phyloP scores from a whole-genome alignment of 2,329 filamentous ascomycete genomes.

The Beauveria sp. region DNA sequence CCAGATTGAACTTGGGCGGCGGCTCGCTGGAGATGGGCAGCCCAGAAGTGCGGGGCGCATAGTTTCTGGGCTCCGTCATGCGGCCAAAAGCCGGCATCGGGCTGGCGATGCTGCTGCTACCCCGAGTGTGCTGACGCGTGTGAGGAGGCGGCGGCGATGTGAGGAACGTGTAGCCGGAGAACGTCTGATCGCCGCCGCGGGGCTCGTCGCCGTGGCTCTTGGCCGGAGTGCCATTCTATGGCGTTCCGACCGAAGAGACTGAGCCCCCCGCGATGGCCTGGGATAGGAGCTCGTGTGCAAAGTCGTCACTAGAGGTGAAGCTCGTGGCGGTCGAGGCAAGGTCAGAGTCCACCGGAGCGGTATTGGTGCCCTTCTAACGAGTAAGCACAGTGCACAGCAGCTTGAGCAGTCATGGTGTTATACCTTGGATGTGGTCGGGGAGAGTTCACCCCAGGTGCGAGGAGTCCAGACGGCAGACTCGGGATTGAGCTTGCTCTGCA shows the following conservation, averaged over 20 bases:
- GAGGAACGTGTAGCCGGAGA: background rate
- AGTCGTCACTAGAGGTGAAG: background rate
- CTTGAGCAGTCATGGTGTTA: background rate
- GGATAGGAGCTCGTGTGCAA: background rate
- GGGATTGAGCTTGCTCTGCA: slow-evolving; percentile 4
- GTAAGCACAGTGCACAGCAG: background rate
- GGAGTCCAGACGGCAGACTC: slow-evolving; percentile 9
- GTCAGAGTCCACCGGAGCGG: background rate
- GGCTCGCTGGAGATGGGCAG: slow-evolving; percentile 20
- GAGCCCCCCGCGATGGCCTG: slow-evolving; percentile 9
- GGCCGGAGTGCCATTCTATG: slow-evolving; percentile 15
- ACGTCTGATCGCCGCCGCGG: background rate
- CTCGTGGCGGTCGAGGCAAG: background rate
- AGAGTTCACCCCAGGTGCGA: background rate
- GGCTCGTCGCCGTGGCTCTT: background rate
- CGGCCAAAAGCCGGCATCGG: slow-evolving; percentile 12
- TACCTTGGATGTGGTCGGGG: background rate
- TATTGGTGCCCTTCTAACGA: background rate
- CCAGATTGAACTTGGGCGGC: slow-evolving; percentile 32
- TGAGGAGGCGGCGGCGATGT: background rate
- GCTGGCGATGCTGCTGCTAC: slow-evolving; percentile 2
- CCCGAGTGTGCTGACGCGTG: background rate
- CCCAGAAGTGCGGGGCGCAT: slow-evolving; percentile 28
- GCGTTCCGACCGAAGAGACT: slow-evolving; percentile 1
- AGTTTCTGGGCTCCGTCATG: slow-evolving; percentile 34